Percentiles rank a stretch among this genome's conserved stretches.
These are phyloP conservation scores for Guadua angustifolia DNA, from an alignment of 176 grass and related monocot species.

Conservation along the genomic window DNA sequence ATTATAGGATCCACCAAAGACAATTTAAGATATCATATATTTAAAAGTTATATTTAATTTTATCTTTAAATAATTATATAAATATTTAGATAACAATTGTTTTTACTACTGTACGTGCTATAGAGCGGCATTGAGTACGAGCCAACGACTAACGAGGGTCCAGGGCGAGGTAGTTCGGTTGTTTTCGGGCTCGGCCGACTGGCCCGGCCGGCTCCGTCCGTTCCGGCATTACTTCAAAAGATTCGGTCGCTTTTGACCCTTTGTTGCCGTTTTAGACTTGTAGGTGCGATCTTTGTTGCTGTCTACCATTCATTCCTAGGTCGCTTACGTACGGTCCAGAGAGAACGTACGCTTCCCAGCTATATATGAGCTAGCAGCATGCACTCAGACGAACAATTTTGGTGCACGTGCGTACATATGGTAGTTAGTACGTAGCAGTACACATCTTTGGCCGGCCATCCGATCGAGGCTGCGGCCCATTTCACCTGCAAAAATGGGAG, in stretches of 20 bases:
- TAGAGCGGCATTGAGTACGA: too few relatives aligned
- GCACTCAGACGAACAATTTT: slow-evolving; percentile 13
- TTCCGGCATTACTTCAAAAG: background rate
- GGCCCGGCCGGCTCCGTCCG: background rate
- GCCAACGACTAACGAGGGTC: too few relatives aligned
- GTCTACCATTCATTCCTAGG: background rate
- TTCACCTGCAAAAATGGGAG: background rate
- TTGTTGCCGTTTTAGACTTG: background rate
- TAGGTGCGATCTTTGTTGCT: background rate
- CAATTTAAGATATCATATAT: too few relatives aligned
- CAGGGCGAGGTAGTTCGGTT: background rate
- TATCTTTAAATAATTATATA: too few relatives aligned
- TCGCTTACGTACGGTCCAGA: background rate
- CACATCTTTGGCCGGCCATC: background rate
- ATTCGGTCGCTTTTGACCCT: background rate
- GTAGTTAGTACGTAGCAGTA: background rate
- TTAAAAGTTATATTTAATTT: too few relatives aligned
- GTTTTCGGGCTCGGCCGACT: background rate
- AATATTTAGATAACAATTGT: too few relatives aligned
- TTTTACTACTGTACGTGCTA: too few relatives aligned
- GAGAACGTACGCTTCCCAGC: background rate
- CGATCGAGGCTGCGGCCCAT: background rate
- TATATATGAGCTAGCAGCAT: too few relatives aligned
- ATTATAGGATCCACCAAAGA: too few relatives aligned
- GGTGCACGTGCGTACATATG: background rate